Evolutionary conservation across 352 stramenopile species (phyloP), one percentile per base, ranked within the genome.

Genomic region (Globisporangium irregulare): DNA sequence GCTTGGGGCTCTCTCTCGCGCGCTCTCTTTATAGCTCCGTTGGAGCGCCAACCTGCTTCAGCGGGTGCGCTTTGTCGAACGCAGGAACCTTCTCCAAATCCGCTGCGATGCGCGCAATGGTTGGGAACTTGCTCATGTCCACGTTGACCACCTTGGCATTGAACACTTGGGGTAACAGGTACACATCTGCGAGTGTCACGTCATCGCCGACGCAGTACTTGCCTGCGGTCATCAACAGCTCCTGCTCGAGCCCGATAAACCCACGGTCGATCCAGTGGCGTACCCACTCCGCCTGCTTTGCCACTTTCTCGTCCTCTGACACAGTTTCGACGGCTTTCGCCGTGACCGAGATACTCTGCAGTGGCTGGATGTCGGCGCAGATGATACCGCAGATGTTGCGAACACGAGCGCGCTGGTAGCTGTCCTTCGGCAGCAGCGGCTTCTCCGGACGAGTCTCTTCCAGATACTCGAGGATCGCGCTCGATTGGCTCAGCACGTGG

Each of bases 391-490:
- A 93, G 58, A 98, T 79, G 73, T 96, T 93, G 73, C 88, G 86
- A 32, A 94, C 90, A 27, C 87, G 81, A 20, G 88, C 86, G 27
- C 88, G 83, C 18, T 85, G 72, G 50, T 91, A 70, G 9, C 77
- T 69, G 68, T 97, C 86, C 15, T 67, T 69, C 4, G 93, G 93
- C 54, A 98, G 74, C 53, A 98, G 69, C 29, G 80, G 73, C 34
- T 79, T 73, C 66, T 84, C 68, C 0, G 89, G 77, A 70, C 90
- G 93, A 34, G 81, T 89, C 62, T 93, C 82, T 53, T 98, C 93
- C 15, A 99, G 71, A 70, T 98, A 98, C 71, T 98, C 92, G 68
- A 99, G 81, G 64, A 98, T 98, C 14, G 93, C 91, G 38, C 90
- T 68, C 0, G 87, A 97, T 71, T 98, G 94, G 32, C 87, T 82